Base-by-base conservation (phyloP, 345 rosid species). In the Jatropha curcas region DNA sequence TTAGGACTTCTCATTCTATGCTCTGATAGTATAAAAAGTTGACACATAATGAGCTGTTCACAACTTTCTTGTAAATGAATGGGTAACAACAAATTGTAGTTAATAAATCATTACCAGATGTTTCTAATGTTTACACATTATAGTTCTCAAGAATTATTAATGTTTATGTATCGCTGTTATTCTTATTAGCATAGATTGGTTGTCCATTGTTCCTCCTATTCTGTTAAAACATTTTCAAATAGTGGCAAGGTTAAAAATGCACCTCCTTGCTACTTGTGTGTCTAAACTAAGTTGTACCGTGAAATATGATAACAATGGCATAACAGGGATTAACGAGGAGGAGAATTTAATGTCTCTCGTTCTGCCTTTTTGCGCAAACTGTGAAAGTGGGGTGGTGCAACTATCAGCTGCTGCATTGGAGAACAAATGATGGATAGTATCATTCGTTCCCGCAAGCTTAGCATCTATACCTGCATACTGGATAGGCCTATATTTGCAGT, bases 271-370 rank as follows among this genome's bases (percentile, higher is more conserved):
- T 7, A 39, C 48, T 28, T 65, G 43, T n/a, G 4, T 16, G n/a
- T 60, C 55, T 65, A 64, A 50, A 60, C 5, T 0, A 28, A 53
- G 22, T 33, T 24, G 20, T 33, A 33, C 4, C 30, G n/a, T 56
- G 50, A 34, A 66, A 28, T 48, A 30, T 66, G 4, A 20, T 48
- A 30, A 48, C 86, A 96, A n/a, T n/a, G 99, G 98, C 99, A 52
- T n/a, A 89, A 82, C 79, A 80, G 89, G 79, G 99, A 96, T 52
- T 93, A 24, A 90, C 97, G 24, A 87, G 99, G 83, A 89, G 93
- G 97, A 96, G 69, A 86, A 93, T 74, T 93, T 96, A 52, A 82
- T 88, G 94, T 90, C 93, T 10, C 89, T 95, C 34, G 93, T 95
- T 82, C 88, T n/a, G 71, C 60, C 88, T 91, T 41, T 67, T 95